Percentiles rank a stretch among this genome's conserved stretches.
These are phyloP conservation scores for Aegilops bicornis DNA, from an alignment of 176 grass and related monocot species.

Conservation along the genomic window DNA sequence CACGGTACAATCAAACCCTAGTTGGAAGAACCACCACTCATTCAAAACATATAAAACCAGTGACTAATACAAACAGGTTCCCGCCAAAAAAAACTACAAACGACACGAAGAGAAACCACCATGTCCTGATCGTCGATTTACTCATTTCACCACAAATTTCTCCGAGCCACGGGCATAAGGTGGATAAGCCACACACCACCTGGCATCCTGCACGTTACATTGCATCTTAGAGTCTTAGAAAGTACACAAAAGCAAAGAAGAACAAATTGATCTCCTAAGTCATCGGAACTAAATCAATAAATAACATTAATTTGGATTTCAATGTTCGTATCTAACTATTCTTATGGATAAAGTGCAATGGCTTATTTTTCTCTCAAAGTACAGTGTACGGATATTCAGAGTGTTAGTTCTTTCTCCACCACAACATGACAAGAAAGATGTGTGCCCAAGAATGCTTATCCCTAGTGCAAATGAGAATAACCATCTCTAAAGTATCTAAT, in stretches of 20 bases:
- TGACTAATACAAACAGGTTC: neutral
- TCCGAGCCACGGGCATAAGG: neutral
- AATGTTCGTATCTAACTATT: neutral
- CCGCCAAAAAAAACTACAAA: neutral
- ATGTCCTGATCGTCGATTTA: neutral
- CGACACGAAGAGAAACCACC: neutral
- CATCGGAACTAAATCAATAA: neutral
- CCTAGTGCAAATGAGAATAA: neutral
- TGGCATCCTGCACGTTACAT: neutral
- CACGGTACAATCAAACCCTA: constrained; percentile 17
- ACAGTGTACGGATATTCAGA: neutral
- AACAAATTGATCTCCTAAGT: constrained; percentile 2
- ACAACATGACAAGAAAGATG: neutral
- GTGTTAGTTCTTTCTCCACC: neutral
- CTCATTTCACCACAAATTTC: neutral
- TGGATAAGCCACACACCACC: neutral
- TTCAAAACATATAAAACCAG: constrained; percentile 13
- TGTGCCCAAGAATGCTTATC: neutral
- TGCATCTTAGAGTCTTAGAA: neutral
- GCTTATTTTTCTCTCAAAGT: constrained; percentile 1
- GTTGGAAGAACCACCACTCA: constrained; percentile 3
- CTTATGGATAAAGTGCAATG: neutral
- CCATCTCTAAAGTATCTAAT: no score
- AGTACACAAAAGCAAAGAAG: neutral
- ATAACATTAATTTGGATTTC: neutral